Percentiles rank a stretch among this genome's conserved stretches.
Conservation (phyloP, 768 basidiomycete species). For the Xerocomellus amylosporus region DNA sequence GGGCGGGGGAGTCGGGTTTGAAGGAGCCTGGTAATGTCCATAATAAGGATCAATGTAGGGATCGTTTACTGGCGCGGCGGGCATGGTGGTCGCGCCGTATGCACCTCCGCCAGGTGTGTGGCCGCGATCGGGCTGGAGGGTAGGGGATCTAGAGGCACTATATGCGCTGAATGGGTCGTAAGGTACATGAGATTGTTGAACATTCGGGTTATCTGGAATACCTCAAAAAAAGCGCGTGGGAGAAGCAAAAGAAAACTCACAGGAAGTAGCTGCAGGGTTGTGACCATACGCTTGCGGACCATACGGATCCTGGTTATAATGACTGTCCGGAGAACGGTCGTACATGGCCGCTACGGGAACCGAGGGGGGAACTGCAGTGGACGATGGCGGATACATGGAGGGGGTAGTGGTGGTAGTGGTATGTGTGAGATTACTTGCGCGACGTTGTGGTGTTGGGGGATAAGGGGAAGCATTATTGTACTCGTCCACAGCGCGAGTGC, state of each 20-base stretch:
- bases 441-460: constrained; percentile 42
- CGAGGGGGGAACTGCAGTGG: constrained; percentile 21
- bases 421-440: constrained; percentile 39
- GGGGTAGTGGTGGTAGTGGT: constrained; percentile 41
- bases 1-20: constrained; percentile 30
- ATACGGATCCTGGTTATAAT: constrained; percentile 30
- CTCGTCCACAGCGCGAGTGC: constrained; percentile 71
- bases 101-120: constrained; percentile 58
- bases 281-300: constrained; percentile 49
- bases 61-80: constrained; percentile 38
- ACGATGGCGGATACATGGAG: constrained; percentile 35
- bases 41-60: constrained; percentile 31
- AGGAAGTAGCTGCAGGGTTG: constrained; percentile 48
- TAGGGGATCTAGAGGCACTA: constrained; percentile 13
- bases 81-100: constrained; percentile 49
- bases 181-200: constrained; percentile 49
- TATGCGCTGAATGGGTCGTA: constrained; percentile 49
- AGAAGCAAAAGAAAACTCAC: constrained; percentile 37
- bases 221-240: not conserved
- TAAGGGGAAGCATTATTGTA: constrained; percentile 57
- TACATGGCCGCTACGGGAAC: constrained; percentile 14
- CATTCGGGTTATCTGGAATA: constrained; percentile 50
- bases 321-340: constrained; percentile 18
- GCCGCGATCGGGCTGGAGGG: constrained; percentile 41
- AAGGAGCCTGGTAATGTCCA: constrained; percentile 18